Conservation (phyloP, 2,329 filamentous ascomycete genomes). For the Alternaria ethzedia region DNA sequence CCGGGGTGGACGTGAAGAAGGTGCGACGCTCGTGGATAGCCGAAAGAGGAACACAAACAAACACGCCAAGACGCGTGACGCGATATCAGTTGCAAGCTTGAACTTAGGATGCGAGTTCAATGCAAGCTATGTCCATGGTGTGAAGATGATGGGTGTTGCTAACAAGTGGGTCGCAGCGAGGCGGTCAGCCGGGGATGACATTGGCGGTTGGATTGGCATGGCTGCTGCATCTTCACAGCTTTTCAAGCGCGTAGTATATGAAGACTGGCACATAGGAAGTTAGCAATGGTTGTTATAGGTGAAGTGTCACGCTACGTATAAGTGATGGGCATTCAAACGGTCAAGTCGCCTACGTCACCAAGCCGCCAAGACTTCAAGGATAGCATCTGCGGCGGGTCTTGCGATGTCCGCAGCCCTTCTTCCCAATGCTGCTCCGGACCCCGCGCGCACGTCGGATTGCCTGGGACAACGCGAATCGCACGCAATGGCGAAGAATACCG, state of each 20-base stretch:
- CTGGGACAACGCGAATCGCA: constrained; percentile 14
- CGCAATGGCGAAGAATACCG: constrained; percentile 19
- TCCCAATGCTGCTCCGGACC: constrained; percentile 27
- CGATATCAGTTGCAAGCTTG: not conserved
- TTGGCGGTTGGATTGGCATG: not conserved
- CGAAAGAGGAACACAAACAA: constrained; percentile 15
- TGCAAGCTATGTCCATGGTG: not conserved
- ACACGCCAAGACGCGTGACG: constrained; percentile 15
- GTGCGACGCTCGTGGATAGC: constrained; percentile 2
- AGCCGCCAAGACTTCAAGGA: constrained; percentile 7
- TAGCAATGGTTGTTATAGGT: not conserved
- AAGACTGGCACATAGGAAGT: not conserved
- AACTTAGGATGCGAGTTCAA: not conserved
- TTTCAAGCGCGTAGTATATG: not conserved
- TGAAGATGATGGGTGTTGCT: not conserved
- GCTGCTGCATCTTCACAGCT: not conserved
- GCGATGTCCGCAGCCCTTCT: not conserved
- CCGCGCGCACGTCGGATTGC: constrained; percentile 19
- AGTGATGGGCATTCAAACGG: not conserved
- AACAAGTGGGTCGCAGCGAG: not conserved
- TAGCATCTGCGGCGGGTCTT: not conserved
- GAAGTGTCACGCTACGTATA: not conserved
- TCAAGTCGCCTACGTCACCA: constrained; percentile 5
- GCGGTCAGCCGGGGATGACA: not conserved
- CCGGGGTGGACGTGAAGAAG: constrained; percentile 20